phyloP scores from a whole-genome alignment of 176 grass and related monocot genomes.

The Pontederia paniculata region DNA sequence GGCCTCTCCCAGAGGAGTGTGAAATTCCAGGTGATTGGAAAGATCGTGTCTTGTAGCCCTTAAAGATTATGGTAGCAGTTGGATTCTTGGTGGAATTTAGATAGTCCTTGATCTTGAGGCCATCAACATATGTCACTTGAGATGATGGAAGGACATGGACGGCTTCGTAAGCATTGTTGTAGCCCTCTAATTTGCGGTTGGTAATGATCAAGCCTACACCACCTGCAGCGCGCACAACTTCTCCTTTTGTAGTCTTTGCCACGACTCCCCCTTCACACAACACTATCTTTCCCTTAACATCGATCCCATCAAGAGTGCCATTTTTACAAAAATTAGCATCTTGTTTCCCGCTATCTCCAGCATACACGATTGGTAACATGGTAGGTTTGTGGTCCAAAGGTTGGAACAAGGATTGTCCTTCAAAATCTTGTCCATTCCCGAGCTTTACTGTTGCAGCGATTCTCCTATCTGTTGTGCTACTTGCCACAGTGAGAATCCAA shows the following conservation, averaged over 20 bases:
- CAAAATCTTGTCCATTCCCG: slow-evolving; percentile 35
- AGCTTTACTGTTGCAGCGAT: slow-evolving; percentile 31
- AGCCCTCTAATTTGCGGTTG: slow-evolving; percentile 51
- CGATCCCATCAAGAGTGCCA: slow-evolving; percentile 31
- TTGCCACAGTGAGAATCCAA: slow-evolving; percentile 38
- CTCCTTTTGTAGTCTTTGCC: slow-evolving; percentile 16
- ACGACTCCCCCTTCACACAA: slow-evolving; percentile 8
- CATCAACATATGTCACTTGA: slow-evolving; percentile 42
- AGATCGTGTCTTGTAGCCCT: too few species aligned
- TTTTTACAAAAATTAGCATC: slow-evolving; percentile 33
- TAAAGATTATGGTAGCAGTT: slow-evolving; percentile 49
- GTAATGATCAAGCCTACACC: slow-evolving; percentile 53
- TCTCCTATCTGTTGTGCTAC: slow-evolving; percentile 36
- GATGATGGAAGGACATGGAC: slow-evolving; percentile 52
- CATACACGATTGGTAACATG: too few species aligned
- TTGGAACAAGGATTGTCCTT: slow-evolving; percentile 72
- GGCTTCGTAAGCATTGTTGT: slow-evolving; percentile 60
- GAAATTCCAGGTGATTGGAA: slow-evolving; percentile 40
- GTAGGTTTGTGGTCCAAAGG: too few species aligned
- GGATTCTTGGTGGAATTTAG: slow-evolving; percentile 35
- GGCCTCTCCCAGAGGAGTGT: slow-evolving; percentile 76
- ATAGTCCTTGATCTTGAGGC: slow-evolving; percentile 35
- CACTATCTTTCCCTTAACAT: slow-evolving; percentile 38
- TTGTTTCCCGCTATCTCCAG: too few species aligned
- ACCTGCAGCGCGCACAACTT: slow-evolving; percentile 37